Evolutionary conservation across 2,329 filamentous ascomycete genomes (phyloP).

Genomic region (Penicillium sp.): DNA sequence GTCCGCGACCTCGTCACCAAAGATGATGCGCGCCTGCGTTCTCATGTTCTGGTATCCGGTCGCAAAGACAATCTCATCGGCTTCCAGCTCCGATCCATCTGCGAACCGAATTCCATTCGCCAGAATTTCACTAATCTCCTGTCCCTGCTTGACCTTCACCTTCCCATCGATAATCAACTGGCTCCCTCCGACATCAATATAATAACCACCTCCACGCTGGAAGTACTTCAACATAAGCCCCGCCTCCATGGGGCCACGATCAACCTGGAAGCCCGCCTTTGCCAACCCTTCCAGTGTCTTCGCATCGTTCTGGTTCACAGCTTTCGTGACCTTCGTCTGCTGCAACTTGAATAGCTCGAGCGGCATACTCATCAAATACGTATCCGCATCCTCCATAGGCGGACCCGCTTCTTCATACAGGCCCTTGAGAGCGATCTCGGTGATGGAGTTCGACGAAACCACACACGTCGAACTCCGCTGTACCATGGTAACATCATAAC

Average conservation of each 20-base stretch:
- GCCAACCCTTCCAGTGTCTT: slow-evolving; percentile 48
- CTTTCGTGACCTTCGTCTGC: slow-evolving; percentile 50
- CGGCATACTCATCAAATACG: slow-evolving; percentile 60
- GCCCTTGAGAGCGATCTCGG: slow-evolving; percentile 55
- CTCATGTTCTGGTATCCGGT: slow-evolving; percentile 68
- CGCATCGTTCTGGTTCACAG: slow-evolving; percentile 37
- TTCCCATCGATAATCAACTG: slow-evolving; percentile 64
- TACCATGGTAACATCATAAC: slow-evolving; percentile 68
- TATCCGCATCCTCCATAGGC: slow-evolving; percentile 65
- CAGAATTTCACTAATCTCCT: slow-evolving; percentile 57
- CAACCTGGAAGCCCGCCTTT: slow-evolving; percentile 62
- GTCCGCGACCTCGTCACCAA: slow-evolving; percentile 64
- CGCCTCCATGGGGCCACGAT: slow-evolving; percentile 57
- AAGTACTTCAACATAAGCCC: slow-evolving; percentile 65
- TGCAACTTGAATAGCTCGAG: slow-evolving; percentile 61
- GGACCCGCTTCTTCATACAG: slow-evolving; percentile 54
- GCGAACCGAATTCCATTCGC: slow-evolving; percentile 52
- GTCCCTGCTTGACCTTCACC: slow-evolving; percentile 65
- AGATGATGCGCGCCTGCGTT: slow-evolving; percentile 59
- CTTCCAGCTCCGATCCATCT: slow-evolving; percentile 60
- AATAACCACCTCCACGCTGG: slow-evolving; percentile 68
- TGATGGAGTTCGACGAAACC: slow-evolving; percentile 56
- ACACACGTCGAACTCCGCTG: slow-evolving; percentile 68
- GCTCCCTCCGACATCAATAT: slow-evolving; percentile 68
- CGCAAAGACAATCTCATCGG: slow-evolving; percentile 65